Evolutionary conservation across 176 grass and related monocot species (phyloP).

Genomic region (Eleusine coracana): DNA sequence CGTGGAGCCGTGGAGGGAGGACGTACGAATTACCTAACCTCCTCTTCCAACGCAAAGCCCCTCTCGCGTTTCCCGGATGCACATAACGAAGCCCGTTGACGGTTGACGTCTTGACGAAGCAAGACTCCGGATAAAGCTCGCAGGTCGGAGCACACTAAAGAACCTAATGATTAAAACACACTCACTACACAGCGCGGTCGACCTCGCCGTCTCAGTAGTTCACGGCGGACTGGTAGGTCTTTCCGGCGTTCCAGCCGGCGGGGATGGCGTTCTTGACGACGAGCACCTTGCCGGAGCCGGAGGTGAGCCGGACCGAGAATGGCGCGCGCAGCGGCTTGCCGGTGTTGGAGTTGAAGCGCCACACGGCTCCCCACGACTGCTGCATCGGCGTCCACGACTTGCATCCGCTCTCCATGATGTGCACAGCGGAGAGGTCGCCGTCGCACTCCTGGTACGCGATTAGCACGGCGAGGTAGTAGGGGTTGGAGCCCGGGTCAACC

Average conservation of each 20-base stretch:
- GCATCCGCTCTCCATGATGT: constrained; percentile 51
- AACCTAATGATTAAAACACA: neutral
- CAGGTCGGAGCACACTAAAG: neutral
- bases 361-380: constrained; percentile 70
- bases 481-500: constrained; percentile 62
- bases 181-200: neutral
- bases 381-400: constrained; percentile 55
- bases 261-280: constrained; percentile 63
- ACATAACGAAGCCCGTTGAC: neutral
- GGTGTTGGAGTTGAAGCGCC: constrained; percentile 52
- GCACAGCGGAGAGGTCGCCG: constrained; percentile 52
- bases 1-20: neutral
- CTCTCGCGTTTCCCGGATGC: constrained; percentile 49
- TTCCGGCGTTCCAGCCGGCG: constrained; percentile 56
- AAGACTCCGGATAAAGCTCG: neutral
- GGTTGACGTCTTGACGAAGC: neutral
- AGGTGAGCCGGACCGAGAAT: constrained; percentile 66
- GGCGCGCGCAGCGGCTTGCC: constrained; percentile 50
- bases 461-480: constrained; percentile 64
- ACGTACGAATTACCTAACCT: constrained; percentile 5
- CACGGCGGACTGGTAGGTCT: constrained; percentile 44
- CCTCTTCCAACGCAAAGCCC: constrained; percentile 37
- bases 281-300: constrained; percentile 50
- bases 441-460: constrained; percentile 57
- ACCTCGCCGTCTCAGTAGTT: constrained; percentile 22